phyloP scores from a whole-genome alignment of 1,284 basidiomycete genomes.

The Vanrija pseudolonga region DNA sequence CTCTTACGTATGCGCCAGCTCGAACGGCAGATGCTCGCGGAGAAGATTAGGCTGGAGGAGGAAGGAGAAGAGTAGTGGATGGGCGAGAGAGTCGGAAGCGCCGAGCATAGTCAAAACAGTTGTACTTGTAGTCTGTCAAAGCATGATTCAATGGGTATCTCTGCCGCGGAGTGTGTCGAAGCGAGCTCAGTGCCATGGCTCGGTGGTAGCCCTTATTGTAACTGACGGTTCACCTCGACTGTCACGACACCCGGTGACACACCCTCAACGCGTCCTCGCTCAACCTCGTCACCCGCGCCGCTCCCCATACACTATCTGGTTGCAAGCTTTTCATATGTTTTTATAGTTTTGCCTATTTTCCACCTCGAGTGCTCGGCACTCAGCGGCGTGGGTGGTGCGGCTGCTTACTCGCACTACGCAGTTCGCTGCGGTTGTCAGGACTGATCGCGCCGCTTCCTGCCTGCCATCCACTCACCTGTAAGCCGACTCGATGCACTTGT shows the following conservation, averaged over 20 bases:
- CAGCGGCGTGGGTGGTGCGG: not conserved
- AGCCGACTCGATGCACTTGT: slow-evolving; percentile 74
- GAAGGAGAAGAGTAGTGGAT: slow-evolving; percentile 28
- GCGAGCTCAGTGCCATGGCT: no score
- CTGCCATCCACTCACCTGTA: slow-evolving; percentile 55
- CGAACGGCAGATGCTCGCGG: slow-evolving; percentile 60
- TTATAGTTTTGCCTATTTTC: slow-evolving; percentile 2
- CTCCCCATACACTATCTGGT: not conserved
- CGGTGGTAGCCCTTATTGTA: no score
- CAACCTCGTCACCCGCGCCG: no score
- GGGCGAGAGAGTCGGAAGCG: not conserved
- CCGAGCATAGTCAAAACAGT: not conserved
- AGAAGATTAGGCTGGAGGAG: slow-evolving; percentile 57
- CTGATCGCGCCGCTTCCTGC: no score
- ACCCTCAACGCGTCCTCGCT: no score
- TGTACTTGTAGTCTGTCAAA: not conserved
- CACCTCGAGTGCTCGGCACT: not conserved
- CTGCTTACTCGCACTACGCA: not conserved
- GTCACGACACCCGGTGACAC: no score
- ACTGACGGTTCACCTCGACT: no score
- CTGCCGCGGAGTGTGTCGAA: no score
- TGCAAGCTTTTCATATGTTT: slow-evolving; percentile 12
- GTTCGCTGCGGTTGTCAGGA: not conserved
- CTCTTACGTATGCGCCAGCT: slow-evolving; percentile 70
- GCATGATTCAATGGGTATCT: not conserved